phyloP scores from a whole-genome alignment of 345 rosid species.

The Syzygium oleosum region DNA sequence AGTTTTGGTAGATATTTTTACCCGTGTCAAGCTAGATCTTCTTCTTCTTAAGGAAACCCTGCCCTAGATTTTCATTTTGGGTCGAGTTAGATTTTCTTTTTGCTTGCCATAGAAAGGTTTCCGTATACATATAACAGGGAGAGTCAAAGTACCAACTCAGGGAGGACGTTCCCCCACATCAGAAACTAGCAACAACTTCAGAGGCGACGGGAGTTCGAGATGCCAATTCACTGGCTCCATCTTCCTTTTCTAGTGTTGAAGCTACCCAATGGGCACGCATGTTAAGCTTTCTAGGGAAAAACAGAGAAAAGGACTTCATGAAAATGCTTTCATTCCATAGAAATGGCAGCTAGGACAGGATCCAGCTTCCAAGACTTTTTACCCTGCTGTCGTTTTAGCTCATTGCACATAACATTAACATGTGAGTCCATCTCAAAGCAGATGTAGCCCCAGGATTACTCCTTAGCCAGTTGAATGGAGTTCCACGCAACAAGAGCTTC shows the following conservation, averaged over 20 bases:
- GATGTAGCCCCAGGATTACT: background rate
- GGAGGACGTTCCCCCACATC: background rate
- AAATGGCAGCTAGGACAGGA: background rate
- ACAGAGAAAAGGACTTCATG: background rate
- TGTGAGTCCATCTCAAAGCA: background rate
- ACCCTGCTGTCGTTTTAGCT: background rate
- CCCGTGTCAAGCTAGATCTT: background rate
- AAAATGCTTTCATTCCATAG: background rate
- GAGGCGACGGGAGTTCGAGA: background rate
- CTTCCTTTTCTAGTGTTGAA: background rate
- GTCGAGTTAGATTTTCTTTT: background rate
- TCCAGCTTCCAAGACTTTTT: background rate
- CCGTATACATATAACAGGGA: background rate
- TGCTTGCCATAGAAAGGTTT: background rate
- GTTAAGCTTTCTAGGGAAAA: background rate
- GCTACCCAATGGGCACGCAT: background rate
- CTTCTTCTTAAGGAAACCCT: background rate
- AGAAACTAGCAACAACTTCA: background rate
- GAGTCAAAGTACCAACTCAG: background rate
- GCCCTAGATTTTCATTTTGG: background rate
- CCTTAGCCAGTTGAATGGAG: background rate
- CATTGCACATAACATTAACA: background rate
- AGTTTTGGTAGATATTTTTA: background rate
- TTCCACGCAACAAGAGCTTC: background rate
- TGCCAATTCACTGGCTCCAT: background rate